A percentile compares a stretch with the other conserved stretches of the same genome.
phyloP scores from a whole-genome alignment of 768 basidiomycete genomes.

The Pholiota molesta region DNA sequence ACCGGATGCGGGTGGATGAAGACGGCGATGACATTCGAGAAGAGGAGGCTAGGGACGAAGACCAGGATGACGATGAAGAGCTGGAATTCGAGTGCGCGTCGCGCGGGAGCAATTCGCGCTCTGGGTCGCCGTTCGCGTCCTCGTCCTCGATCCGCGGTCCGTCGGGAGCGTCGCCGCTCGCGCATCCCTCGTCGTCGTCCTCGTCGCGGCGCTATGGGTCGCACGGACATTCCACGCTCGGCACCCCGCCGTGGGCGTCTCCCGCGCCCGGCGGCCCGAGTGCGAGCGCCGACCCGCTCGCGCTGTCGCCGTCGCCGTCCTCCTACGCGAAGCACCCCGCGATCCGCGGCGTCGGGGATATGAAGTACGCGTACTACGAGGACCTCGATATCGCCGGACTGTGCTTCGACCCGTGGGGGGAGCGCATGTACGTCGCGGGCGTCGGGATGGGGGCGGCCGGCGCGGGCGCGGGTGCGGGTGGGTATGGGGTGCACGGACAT shows the following conservation, averaged over 20 bases:
- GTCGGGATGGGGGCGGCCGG: conserved; percentile 1
- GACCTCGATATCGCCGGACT: conserved; percentile 34
- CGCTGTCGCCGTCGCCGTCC: neutral
- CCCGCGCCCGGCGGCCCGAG: neutral
- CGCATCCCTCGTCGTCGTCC: neutral
- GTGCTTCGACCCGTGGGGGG: conserved; percentile 36
- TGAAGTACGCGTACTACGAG: conserved; percentile 17
- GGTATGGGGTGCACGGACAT: neutral
- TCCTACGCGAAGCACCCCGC: neutral
- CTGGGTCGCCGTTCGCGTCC: conserved; percentile 10
- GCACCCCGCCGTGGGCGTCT: neutral
- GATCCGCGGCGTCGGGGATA: neutral
- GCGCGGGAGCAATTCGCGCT: conserved; percentile 9
- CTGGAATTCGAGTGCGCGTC: conserved; percentile 25
- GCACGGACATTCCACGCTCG: neutral
- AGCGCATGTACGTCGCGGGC: conserved; percentile 32
- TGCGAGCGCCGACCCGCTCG: neutral
- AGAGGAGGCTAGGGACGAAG: conserved; percentile 10
- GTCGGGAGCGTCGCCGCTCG: neutral
- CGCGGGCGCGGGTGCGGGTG: neutral
- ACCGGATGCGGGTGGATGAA: conserved; percentile 20
- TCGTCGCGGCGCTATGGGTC: neutral
- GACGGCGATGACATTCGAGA: conserved; percentile 16
- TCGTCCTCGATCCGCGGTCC: neutral
- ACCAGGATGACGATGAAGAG: conserved; percentile 25